Conservation (phyloP, 2,329 filamentous ascomycete genomes). For the Cercospora canescens region DNA sequence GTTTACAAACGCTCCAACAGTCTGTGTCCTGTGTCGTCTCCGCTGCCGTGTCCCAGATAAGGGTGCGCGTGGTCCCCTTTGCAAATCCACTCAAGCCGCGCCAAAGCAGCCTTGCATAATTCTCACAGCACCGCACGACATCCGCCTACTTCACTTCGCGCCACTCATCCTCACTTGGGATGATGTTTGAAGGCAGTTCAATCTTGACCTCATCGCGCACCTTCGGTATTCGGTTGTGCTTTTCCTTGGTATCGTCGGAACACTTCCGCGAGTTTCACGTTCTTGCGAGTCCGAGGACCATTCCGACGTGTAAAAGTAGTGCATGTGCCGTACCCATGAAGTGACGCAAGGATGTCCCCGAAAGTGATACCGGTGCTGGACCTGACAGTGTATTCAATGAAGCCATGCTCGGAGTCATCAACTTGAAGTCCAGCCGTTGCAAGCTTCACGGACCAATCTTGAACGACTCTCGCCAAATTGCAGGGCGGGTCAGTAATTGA, state of each 20-base stretch:
- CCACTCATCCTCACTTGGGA: neutral
- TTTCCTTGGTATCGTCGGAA: neutral
- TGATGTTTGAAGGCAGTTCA: neutral
- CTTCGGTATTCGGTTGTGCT: neutral
- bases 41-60: neutral
- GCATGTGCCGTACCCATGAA: neutral
- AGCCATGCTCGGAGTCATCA: neutral
- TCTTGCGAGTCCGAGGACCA: too few species aligned
- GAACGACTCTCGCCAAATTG: neutral
- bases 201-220: neutral
- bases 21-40: too few species aligned
- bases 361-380: neutral
- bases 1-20: neutral
- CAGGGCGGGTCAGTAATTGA: neutral
- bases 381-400: neutral
- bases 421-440: too few species aligned
- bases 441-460: neutral
- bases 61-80: neutral
- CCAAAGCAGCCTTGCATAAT: too few species aligned
- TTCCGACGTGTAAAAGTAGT: too few species aligned
- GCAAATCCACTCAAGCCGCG: neutral
- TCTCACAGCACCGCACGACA: neutral
- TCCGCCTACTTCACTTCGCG: neutral
- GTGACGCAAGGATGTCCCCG: neutral
- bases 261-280: neutral